Conservation (phyloP, 805 yeast species). For the Spencermartinsiella europaea region DNA sequence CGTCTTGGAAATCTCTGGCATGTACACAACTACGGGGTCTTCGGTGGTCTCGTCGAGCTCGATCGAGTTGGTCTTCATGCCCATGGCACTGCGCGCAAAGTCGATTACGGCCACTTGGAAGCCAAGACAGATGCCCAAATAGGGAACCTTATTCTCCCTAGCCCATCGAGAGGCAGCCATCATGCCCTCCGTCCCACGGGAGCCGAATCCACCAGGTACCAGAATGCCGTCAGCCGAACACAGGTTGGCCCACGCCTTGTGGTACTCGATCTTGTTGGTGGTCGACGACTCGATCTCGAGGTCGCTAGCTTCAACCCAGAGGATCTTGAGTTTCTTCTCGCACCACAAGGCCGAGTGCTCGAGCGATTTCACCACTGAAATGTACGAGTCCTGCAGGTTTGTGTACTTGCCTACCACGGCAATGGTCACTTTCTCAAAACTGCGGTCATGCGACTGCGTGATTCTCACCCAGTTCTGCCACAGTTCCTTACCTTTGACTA, state of each 20-base stretch:
- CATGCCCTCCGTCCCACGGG: slow-evolving; percentile 98
- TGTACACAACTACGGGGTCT: slow-evolving; percentile 78
- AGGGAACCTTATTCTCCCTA: slow-evolving; percentile 91
- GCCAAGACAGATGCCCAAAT: slow-evolving; percentile 95
- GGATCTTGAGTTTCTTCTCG: slow-evolving; percentile 74
- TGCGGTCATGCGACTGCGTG: slow-evolving; percentile 74
- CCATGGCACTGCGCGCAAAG: slow-evolving; percentile 75
- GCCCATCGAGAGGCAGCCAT: slow-evolving; percentile 95
- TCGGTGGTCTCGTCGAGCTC: slow-evolving; percentile 69
- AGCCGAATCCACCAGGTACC: slow-evolving; percentile 98
- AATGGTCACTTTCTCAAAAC: slow-evolving; percentile 82
- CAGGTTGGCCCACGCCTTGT: slow-evolving; percentile 91
- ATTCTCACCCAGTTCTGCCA: slow-evolving; percentile 74
- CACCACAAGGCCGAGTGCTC: slow-evolving; percentile 95
- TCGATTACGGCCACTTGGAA: slow-evolving; percentile 96
- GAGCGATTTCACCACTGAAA: slow-evolving; percentile 87
- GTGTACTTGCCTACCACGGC: slow-evolving; percentile 98
- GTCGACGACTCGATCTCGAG: slow-evolving; percentile 70
- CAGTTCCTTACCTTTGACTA: slow-evolving; percentile 60
- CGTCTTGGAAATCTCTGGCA: slow-evolving; percentile 97
- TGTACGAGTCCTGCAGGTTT: slow-evolving; percentile 87
- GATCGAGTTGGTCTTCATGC: slow-evolving; percentile 55
- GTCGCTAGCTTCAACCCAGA: slow-evolving; percentile 94
- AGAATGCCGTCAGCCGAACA: slow-evolving; percentile 94
- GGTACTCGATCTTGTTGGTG: slow-evolving; percentile 68